These are phyloP conservation scores for Phytophthora vignae DNA, from an alignment of 352 stramenopile genomes.

Conservation along the genomic window DNA sequence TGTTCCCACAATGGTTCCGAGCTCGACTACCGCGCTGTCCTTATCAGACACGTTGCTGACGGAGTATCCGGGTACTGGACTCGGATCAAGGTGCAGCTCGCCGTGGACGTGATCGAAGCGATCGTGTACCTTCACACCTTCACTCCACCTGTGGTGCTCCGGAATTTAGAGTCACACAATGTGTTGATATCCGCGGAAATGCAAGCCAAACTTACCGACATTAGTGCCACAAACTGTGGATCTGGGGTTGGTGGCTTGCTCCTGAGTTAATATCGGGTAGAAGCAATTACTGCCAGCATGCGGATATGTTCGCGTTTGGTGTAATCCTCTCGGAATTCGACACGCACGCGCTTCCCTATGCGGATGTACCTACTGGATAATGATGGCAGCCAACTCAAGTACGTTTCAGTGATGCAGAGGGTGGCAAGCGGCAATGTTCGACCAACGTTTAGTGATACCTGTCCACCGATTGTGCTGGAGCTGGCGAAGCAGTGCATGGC, in stretches of 20 bases:
- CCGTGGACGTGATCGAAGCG: background rate
- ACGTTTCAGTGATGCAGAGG: background rate
- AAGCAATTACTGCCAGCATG: background rate
- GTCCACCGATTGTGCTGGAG: background rate
- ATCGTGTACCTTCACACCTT: conserved; percentile 1
- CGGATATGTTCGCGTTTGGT: background rate
- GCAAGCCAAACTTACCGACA: background rate
- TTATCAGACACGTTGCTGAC: background rate
- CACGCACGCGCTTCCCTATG: background rate
- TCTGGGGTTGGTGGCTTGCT: background rate
- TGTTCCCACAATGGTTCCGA: background rate
- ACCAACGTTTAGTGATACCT: background rate
- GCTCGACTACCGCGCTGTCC: background rate
- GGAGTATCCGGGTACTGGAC: background rate
- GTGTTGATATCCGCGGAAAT: background rate
- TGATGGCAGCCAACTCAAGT: background rate
- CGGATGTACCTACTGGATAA: background rate
- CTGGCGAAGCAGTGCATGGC: background rate
- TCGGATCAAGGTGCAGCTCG: background rate
- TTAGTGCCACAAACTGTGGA: background rate
- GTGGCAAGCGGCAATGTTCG: background rate
- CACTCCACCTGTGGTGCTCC: background rate
- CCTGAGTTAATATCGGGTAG: background rate
- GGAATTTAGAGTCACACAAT: background rate
- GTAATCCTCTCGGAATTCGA: background rate